A percentile compares a stretch with the other conserved stretches of the same genome.
Conservation (phyloP, 2,329 filamentous ascomycete species). For the Alternaria incomplexa region DNA sequence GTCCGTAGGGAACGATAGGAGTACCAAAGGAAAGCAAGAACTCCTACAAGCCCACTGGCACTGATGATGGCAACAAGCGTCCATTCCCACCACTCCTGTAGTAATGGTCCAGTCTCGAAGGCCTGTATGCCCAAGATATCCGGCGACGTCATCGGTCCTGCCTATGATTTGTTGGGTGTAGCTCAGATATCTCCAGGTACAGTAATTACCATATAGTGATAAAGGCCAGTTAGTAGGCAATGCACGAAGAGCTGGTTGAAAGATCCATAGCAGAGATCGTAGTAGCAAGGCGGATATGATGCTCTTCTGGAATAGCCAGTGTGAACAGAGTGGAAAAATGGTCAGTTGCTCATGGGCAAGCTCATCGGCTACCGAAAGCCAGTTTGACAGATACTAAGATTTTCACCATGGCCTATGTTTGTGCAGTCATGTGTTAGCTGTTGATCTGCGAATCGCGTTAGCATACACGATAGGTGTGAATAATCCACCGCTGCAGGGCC, state of each 20-base stretch:
- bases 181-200: neutral
- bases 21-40: constrained; percentile 35
- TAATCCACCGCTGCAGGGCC: constrained; percentile 17
- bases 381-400: constrained; percentile 18
- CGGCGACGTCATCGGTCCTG: constrained; percentile 10
- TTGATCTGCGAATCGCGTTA: constrained; percentile 30
- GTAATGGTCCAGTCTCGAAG: constrained; percentile 28
- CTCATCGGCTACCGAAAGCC: constrained; percentile 24
- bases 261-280: neutral
- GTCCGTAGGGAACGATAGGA: constrained; percentile 26
- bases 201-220: neutral
- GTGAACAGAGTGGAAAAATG: constrained; percentile 1
- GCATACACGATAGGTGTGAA: constrained; percentile 19
- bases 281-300: constrained; percentile 1
- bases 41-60: constrained; percentile 35
- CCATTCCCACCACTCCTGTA: constrained; percentile 44
- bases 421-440: constrained; percentile 32
- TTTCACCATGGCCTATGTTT: constrained; percentile 24
- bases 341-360: constrained; percentile 28
- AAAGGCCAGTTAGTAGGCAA: neutral
- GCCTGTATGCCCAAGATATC: constrained; percentile 40
- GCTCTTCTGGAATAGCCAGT: neutral
- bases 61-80: constrained; percentile 40
- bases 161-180: neutral
- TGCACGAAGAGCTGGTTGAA: neutral